phyloP scores from a whole-genome alignment of 805 yeast genomes.

The Metschnikowia cubensis region DNA sequence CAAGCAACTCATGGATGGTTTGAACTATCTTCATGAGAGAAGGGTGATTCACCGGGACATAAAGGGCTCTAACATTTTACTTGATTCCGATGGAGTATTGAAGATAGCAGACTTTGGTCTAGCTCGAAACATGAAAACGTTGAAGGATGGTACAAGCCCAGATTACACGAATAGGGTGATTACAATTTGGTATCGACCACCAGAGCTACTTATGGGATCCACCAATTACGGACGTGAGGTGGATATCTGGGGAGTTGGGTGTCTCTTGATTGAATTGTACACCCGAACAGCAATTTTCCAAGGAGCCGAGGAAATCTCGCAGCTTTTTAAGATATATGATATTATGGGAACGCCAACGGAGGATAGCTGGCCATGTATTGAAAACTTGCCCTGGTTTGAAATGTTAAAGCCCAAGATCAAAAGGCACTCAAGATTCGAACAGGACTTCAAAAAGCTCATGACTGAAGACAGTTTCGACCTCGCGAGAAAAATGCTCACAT shows the following conservation, averaged over 20 bases:
- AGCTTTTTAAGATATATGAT: slow-evolving; percentile 69
- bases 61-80: slow-evolving; percentile 72
- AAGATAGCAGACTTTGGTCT: slow-evolving; percentile 82
- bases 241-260: slow-evolving; percentile 97
- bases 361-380: slow-evolving; percentile 74
- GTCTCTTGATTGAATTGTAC: slow-evolving; percentile 79
- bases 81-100: slow-evolving; percentile 57
- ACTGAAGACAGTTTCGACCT: slow-evolving; percentile 56
- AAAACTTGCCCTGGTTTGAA: slow-evolving; percentile 87
- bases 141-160: slow-evolving; percentile 49
- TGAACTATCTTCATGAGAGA: slow-evolving; percentile 63
- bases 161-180: slow-evolving; percentile 94
- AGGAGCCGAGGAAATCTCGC: slow-evolving; percentile 86
- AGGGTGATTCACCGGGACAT: slow-evolving; percentile 76
- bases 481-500: slow-evolving; percentile 55
- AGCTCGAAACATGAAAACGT: slow-evolving; percentile 68
- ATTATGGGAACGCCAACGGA: slow-evolving; percentile 83
- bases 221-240: slow-evolving; percentile 88
- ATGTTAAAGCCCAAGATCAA: slow-evolving; percentile 60
- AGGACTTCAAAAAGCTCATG: slow-evolving; percentile 36
- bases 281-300: slow-evolving; percentile 74
- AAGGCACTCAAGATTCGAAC: slow-evolving; percentile 27
- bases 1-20: slow-evolving; percentile 63
- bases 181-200: slow-evolving; percentile 97
- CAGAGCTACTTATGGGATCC: slow-evolving; percentile 85